Evolutionary conservation across 352 stramenopile genomes (phyloP).

Genomic region (Pythium monospermum): DNA sequence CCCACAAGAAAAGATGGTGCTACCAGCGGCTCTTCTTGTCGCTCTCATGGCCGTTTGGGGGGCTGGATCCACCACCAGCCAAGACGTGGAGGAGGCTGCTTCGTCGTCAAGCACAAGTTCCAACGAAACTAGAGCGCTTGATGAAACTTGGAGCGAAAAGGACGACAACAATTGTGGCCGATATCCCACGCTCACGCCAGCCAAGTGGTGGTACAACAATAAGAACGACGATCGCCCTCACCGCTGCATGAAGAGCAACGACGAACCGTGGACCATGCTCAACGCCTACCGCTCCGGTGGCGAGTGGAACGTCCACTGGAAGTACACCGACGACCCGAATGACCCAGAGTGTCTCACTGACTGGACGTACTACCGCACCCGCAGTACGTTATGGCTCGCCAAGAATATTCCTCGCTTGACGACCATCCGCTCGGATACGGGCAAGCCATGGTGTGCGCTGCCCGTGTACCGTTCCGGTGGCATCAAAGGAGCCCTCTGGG

Average conservation of each 20-base stretch:
- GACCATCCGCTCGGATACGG: not conserved
- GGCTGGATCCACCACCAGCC: too few relatives aligned
- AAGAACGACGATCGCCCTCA: not conserved
- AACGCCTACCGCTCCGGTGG: slow-evolving; percentile 13
- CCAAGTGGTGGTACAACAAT: slow-evolving; percentile 1
- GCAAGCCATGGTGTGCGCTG: slow-evolving; percentile 7
- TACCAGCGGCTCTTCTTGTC: too few relatives aligned
- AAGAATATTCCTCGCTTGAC: not conserved
- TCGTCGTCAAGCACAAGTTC: not conserved
- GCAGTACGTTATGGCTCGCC: not conserved
- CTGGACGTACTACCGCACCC: slow-evolving; percentile 8
- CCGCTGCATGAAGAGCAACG: not conserved
- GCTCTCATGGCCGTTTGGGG: too few relatives aligned
- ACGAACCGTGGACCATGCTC: slow-evolving; percentile 8
- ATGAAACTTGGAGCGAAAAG: not conserved
- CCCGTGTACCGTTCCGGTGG: slow-evolving; percentile 6
- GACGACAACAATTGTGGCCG: not conserved
- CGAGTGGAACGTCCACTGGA: slow-evolving; percentile 8
- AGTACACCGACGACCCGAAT: slow-evolving; percentile 13
- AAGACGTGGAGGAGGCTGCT: too few relatives aligned
- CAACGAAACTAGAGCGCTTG: not conserved
- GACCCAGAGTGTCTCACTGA: slow-evolving; percentile 8
- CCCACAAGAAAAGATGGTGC: too few relatives aligned
- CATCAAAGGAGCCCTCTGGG: not conserved
- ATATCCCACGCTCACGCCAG: not conserved